Base-by-base conservation (phyloP, 2,329 filamentous ascomycete species). In the Aureobasidium sp. region DNA sequence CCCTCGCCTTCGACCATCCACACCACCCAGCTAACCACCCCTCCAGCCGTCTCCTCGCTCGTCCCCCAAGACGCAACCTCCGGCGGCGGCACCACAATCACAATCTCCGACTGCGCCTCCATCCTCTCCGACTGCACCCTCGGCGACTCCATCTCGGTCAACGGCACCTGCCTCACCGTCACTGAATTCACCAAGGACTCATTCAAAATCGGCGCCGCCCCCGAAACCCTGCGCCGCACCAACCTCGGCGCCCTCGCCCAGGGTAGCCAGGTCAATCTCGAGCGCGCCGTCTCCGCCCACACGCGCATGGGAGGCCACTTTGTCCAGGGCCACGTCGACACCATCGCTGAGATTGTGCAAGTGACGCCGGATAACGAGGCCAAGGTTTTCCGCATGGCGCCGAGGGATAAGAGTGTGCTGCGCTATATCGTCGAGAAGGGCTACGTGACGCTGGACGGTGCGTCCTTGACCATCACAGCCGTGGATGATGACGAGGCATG, bases 281-380 rank as follows among this genome's bases (percentile, higher is more conserved):
- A 99, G 79, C 86, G 94, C 17, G 93, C 94, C 3, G 92, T 99
- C 58, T 87, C 88, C 19, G 90, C 91, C 4, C 84, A 88, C 68
- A 96, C 93, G 47, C 89, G 94, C 60, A 97, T 99, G 90, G 94
- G 95, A 49, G 94, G 94, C 0, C 94, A 99, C 77, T 96, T 97
- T 69, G 93, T 97, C 33, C 95, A 99, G 76, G 94, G 94, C 42
- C 94, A 99, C 74, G 93, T 99, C 63, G 95, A 99, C 74, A 93
- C 90, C 11, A 85, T 87, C 40, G 94, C 93, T 0, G 83, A 81
- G 45, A 88, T 99, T 63, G 71, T 86, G 40, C 82, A 83, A 45
- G 82, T 88, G 37, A 85, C 82, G 19, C 85, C 86, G 3, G 94
- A 99, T 74, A 91, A 93, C 61, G 96, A 97, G 75, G 90, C 94